These are phyloP conservation scores for Heliamphora exappendiculata DNA, from an alignment of 148 eudicot species.

Conservation along the genomic window DNA sequence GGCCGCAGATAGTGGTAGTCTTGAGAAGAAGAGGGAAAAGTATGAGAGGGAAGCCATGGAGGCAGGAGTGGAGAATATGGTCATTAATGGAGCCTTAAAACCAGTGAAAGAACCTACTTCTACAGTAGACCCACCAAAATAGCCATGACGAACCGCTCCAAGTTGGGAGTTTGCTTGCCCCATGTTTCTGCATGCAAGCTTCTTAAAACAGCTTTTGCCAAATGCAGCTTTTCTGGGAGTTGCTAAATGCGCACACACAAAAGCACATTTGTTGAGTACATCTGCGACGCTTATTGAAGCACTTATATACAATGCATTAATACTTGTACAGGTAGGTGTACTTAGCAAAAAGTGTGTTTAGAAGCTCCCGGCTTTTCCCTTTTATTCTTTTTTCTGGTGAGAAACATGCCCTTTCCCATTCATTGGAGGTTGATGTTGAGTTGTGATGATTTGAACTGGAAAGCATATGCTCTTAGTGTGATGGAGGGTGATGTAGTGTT, in stretches of 20 bases:
- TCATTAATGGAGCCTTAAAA: slow-evolving; percentile 34
- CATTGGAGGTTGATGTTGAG: background rate
- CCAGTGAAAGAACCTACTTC: slow-evolving; percentile 17
- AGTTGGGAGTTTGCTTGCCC: background rate
- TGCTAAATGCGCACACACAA: too few relatives aligned
- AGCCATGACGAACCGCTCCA: slow-evolving; percentile 10
- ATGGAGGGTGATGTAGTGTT: background rate
- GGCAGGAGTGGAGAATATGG: slow-evolving; percentile 53
- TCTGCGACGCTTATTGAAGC: too few relatives aligned
- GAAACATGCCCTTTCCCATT: background rate
- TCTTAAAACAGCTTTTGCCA: background rate
- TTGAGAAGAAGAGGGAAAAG: slow-evolving; percentile 35
- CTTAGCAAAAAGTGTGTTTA: too few relatives aligned
- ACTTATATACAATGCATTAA: too few relatives aligned
- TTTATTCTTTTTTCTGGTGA: background rate
- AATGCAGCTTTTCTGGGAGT: background rate
- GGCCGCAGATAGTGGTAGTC: slow-evolving; percentile 13
- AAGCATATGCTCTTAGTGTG: background rate
- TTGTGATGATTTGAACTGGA: slow-evolving; percentile 6
- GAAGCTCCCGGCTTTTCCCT: too few relatives aligned
- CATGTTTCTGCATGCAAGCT: background rate
- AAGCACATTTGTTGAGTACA: too few relatives aligned
- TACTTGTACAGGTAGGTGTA: too few relatives aligned
- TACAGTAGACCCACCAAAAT: slow-evolving; percentile 13
- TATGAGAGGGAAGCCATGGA: slow-evolving; percentile 66